These are phyloP conservation scores for Trichosporon ovoides DNA, from an alignment of 1,284 basidiomycete species.

Conservation along the genomic window DNA sequence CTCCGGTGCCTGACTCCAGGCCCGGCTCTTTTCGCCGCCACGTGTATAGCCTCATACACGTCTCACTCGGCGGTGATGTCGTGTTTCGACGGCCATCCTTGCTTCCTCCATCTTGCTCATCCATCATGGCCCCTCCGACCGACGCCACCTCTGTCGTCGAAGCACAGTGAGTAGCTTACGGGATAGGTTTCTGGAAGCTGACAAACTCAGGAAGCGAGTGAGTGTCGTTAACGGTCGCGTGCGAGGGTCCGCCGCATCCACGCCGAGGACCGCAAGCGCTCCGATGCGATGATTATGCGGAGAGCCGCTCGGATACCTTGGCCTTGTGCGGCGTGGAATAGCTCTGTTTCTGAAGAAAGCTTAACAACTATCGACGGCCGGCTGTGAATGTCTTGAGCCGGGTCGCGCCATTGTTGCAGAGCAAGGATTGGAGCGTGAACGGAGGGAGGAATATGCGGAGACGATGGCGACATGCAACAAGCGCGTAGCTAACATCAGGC, in stretches of 20 bases:
- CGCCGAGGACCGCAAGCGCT: too few relatives aligned
- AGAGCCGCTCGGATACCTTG: too few relatives aligned
- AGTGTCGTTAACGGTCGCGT: conserved; percentile 4
- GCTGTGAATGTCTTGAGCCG: too few relatives aligned
- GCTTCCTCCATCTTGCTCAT: neutral
- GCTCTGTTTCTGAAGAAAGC: too few relatives aligned
- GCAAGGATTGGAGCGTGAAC: too few relatives aligned
- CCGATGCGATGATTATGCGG: too few relatives aligned
- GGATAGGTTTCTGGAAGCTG: neutral
- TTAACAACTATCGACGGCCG: too few relatives aligned
- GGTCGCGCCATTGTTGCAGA: too few relatives aligned
- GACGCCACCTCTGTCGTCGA: conserved; percentile 20
- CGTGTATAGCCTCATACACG: conserved; percentile 4
- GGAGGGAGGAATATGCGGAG: too few relatives aligned
- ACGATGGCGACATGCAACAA: too few relatives aligned
- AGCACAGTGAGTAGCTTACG: conserved; percentile 17
- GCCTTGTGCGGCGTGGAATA: too few relatives aligned
- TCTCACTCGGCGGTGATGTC: neutral
- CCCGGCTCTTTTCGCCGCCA: neutral
- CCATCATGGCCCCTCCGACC: conserved; percentile 16
- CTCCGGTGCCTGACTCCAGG: conserved; percentile 1
- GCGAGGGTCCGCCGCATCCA: neutral
- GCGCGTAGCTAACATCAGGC: conserved; percentile 54
- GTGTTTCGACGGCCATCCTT: neutral
- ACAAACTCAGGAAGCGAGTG: conserved; percentile 16